phyloP scores from a whole-genome alignment of 164 flowering plant species.

The Chloranthus sessilifolius region DNA sequence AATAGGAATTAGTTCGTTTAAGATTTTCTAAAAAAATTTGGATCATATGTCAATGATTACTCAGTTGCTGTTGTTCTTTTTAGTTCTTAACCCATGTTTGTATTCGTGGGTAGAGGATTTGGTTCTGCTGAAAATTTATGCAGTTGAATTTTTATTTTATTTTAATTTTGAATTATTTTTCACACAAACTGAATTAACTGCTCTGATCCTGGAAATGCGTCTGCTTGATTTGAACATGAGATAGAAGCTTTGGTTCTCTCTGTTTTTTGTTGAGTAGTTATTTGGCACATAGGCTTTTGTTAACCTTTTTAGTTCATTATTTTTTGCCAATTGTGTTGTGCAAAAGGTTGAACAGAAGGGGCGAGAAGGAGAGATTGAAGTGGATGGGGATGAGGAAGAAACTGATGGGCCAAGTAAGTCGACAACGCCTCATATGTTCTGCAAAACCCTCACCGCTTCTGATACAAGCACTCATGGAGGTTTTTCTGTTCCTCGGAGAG shows the following conservation, averaged over 20 bases:
- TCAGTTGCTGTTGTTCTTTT: too few relatives aligned
- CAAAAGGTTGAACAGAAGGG: constrained; percentile 53
- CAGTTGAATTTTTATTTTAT: too few relatives aligned
- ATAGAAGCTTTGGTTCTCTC: background rate
- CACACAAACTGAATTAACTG: too few relatives aligned
- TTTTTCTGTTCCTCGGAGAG: constrained; percentile 96
- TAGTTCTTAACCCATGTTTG: too few relatives aligned
- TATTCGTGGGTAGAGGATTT: too few relatives aligned
- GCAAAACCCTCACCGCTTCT: constrained; percentile 97
- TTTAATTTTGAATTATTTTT: too few relatives aligned
- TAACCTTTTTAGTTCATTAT: background rate
- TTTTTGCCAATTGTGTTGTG: background rate
- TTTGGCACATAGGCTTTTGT: background rate
- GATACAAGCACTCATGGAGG: constrained; percentile 99
- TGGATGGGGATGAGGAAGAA: constrained; percentile 43
- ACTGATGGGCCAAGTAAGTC: constrained; percentile 37
- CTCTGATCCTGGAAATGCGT: too few relatives aligned
- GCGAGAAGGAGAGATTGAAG: constrained; percentile 42
- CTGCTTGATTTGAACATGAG: too few relatives aligned
- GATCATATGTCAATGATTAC: too few relatives aligned
- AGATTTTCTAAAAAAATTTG: too few relatives aligned
- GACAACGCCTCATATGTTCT: constrained; percentile 92
- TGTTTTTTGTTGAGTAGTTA: background rate
- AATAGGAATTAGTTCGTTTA: too few relatives aligned
- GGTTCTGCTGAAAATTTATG: too few relatives aligned